Base-by-base conservation (phyloP, 2,329 filamentous ascomycete species). In the Dactylonectria estremocensis region DNA sequence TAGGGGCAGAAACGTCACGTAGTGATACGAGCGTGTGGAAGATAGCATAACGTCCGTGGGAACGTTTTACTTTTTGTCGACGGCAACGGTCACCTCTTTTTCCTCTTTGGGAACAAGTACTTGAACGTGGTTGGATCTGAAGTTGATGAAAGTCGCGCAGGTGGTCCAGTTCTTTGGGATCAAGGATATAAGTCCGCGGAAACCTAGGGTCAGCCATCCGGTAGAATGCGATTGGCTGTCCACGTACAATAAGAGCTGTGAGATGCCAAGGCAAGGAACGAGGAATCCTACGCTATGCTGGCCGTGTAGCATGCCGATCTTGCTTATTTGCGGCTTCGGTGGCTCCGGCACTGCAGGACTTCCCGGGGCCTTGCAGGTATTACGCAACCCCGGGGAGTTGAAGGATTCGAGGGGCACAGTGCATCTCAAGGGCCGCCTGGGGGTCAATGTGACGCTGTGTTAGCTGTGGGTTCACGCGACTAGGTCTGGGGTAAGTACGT, bases 61-160 rank as follows among this genome's bases (percentile, higher is more conserved):
- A 59, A 14, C 18, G 48, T 50, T 18, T 59, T 48, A 49, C 56
- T 33, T 59, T 58, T 59, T 59, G 56, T 59, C 46, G 56, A 49
- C 28, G 55, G 55, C 24, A n/a, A 49, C n/a, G 45, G 50, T 50
- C 56, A 20, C 22, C 31, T 50, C 18, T 31, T 11, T 31, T 40
- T 14, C 33, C 45, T 59, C 31, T 50, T 18, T 31, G 16, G 48
- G 48, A 31, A 50, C 14, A 50, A n/a, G 3, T 3, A 7, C 31
- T 50, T n/a, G 48, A 35, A 20, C n/a, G 31, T 48, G 55, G 48
- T 50, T 45, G 43, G 55, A 13, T 33, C 40, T 16, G 22, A 18
- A 31, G 35, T 13, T 28, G 33, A 18, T n/a, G 22, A 57, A 57
- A 57, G 46, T 35, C 40, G 43, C 56, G 56, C 45, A 59, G 9